Evolutionary conservation across 2,329 filamentous ascomycete genomes (phyloP).

Genomic region (Cytospora paraplurivora): DNA sequence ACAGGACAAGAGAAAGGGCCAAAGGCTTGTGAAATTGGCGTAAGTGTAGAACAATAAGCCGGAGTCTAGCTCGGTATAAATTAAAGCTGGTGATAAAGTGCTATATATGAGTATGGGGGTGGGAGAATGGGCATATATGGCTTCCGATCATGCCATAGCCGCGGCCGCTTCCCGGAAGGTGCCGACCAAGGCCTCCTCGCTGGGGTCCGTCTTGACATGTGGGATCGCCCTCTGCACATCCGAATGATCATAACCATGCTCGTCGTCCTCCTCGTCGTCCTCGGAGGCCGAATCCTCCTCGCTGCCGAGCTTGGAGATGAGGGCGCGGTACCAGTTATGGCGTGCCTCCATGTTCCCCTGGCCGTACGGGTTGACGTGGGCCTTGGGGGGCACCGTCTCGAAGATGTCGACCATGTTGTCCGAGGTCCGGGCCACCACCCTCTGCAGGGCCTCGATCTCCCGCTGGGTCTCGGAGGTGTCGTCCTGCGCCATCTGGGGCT

Average conservation of each 20-base stretch:
- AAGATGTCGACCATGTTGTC: conserved; percentile 70
- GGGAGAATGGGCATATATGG: background rate
- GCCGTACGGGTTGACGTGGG: conserved; percentile 43
- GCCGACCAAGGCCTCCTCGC: conserved; percentile 53
- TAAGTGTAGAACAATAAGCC: conserved; percentile 1
- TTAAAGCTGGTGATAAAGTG: conserved; percentile 10
- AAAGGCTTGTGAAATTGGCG: background rate
- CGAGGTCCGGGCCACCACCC: conserved; percentile 64
- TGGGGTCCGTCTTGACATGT: conserved; percentile 43
- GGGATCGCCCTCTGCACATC: conserved; percentile 46
- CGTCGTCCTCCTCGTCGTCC: conserved; percentile 50
- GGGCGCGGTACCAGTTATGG: conserved; percentile 59
- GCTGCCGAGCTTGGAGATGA: conserved; percentile 60
- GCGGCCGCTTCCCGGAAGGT: conserved; percentile 62
- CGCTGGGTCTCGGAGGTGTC: conserved; percentile 64
- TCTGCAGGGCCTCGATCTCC: conserved; percentile 65
- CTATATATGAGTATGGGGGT: background rate
- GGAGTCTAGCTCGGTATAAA: conserved; percentile 19
- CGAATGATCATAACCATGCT: conserved; percentile 29
- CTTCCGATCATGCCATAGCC: conserved; percentile 45
- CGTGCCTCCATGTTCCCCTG: conserved; percentile 58
- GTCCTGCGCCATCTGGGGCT: conserved; percentile 56
- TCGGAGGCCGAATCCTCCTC: conserved; percentile 42
- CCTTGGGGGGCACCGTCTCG: conserved; percentile 59
- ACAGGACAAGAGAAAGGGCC: background rate